Percentiles rank a stretch among this genome's conserved stretches.
These are phyloP conservation scores for Paradendryphiella salina DNA, from an alignment of 2,329 filamentous ascomycete genomes.

Conservation along the genomic window DNA sequence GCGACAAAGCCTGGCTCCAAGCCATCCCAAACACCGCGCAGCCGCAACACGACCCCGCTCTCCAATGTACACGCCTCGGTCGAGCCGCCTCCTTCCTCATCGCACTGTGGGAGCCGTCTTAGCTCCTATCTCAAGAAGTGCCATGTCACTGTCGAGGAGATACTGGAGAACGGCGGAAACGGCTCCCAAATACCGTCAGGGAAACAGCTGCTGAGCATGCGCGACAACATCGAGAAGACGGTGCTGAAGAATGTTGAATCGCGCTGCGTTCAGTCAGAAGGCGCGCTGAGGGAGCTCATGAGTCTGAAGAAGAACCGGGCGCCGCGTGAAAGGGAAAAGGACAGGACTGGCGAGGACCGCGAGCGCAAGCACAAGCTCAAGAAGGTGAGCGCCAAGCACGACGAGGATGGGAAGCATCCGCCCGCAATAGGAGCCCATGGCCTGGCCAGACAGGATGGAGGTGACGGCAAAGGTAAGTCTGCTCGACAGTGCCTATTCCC, in stretches of 20 bases:
- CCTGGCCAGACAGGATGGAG: slow-evolving; percentile 65
- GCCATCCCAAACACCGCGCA: slow-evolving; percentile 51
- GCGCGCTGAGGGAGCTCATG: slow-evolving; percentile 71
- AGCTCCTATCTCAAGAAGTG: slow-evolving; percentile 60
- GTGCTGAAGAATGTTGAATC: slow-evolving; percentile 50
- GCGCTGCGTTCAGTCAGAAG: slow-evolving; percentile 69
- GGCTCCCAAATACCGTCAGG: slow-evolving; percentile 60
- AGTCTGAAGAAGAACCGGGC: slow-evolving; percentile 64
- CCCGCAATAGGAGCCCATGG: slow-evolving; percentile 66
- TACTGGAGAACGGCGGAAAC: slow-evolving; percentile 66
- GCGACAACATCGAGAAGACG: slow-evolving; percentile 65
- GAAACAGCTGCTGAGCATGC: slow-evolving; percentile 64
- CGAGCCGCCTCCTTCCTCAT: slow-evolving; percentile 42
- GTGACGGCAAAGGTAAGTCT: slow-evolving; percentile 58
- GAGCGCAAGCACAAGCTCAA: slow-evolving; percentile 53
- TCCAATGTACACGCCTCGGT: slow-evolving; percentile 56
- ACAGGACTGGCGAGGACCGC: slow-evolving; percentile 50
- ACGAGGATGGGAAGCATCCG: slow-evolving; percentile 65
- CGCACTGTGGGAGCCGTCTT: slow-evolving; percentile 65
- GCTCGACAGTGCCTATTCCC: background rate
- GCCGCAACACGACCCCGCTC: slow-evolving; percentile 77
- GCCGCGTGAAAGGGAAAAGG: slow-evolving; percentile 57
- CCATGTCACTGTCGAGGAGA: slow-evolving; percentile 67
- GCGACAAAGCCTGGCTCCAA: slow-evolving; percentile 48
- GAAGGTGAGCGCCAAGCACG: slow-evolving; percentile 78